Evolutionary conservation across 129 eudicot species (phyloP), one percentile per base, ranked within the genome.

Genomic region (Flaveria linearis): DNA sequence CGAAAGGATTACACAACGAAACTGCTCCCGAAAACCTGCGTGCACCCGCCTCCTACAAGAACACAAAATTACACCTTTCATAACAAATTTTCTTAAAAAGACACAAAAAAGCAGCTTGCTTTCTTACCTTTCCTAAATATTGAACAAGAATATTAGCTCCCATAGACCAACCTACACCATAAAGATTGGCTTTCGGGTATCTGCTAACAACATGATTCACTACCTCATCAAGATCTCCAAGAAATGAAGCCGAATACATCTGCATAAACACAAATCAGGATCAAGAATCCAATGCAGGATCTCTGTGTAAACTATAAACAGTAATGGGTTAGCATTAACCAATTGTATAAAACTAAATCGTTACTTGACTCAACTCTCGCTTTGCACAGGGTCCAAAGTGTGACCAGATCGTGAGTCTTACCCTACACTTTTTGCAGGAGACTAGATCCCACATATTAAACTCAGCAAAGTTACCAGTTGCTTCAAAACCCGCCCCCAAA

Each of bases 81-180:
- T 8, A 55, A 8, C 41, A 50, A 8, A 8, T 36, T 39, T 28
- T 13, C 33, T n/a, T 26, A 6, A 20, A 45, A 30, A 12, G 17
- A 9, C 68, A 39, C 68, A 72, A 58, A 46, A 46, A 6, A 10
- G 46, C 18, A 6, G 17, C 46, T 46, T 16, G 49, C 13, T 63
- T 45, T 28, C 23, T n/a, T 76, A 90, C 96, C 92, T 87, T 85
- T 28, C 92, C 96, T 67, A 87, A 71, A 76, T 90, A 90, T 15
- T 87, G 92, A 67, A 87, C 89, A 71, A 90, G 96, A 79, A 90
- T 83, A 61, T 90, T 90, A 64, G 92, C 96, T 70, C 96, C 96
- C 78, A 90, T 82, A 41, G 96, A 90, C 96, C 96, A 90, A 68
- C 96, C 96, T 58, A 62, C 83, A 58, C 90, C 96, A 82, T 90